These are phyloP conservation scores for Eucalyptus pumila DNA, from an alignment of 345 rosid species.

Conservation along the genomic window DNA sequence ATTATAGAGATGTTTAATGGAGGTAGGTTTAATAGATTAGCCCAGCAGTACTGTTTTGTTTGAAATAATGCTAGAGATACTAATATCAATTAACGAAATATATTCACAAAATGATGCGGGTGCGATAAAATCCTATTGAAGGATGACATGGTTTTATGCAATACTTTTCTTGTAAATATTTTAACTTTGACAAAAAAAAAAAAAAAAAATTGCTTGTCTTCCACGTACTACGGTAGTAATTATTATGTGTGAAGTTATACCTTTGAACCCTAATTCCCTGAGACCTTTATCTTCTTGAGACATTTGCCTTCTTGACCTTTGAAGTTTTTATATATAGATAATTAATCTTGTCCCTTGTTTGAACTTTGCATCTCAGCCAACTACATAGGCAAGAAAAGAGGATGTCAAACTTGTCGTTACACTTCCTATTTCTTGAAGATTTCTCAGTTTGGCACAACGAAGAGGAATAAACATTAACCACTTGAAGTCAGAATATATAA, in stretches of 20 bases:
- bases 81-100: background rate
- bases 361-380: background rate
- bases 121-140: background rate
- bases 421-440: background rate
- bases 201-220: background rate
- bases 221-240: background rate
- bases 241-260: background rate
- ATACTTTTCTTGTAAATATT: background rate
- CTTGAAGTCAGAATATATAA: background rate
- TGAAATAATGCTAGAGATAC: background rate
- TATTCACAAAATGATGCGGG: background rate
- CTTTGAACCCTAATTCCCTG: background rate
- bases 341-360: background rate
- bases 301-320: background rate
- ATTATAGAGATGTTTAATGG: background rate
- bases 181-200: background rate
- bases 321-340: background rate
- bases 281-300: background rate
- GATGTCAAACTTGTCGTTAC: background rate
- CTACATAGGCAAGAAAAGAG: background rate
- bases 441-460: background rate
- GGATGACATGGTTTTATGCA: background rate
- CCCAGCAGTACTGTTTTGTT: background rate
- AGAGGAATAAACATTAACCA: background rate
- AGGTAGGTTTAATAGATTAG: background rate